Percentiles rank a stretch among this genome's conserved stretches.
phyloP scores from a whole-genome alignment of 805 yeast species.

The Danielozyma ontarioensis region DNA sequence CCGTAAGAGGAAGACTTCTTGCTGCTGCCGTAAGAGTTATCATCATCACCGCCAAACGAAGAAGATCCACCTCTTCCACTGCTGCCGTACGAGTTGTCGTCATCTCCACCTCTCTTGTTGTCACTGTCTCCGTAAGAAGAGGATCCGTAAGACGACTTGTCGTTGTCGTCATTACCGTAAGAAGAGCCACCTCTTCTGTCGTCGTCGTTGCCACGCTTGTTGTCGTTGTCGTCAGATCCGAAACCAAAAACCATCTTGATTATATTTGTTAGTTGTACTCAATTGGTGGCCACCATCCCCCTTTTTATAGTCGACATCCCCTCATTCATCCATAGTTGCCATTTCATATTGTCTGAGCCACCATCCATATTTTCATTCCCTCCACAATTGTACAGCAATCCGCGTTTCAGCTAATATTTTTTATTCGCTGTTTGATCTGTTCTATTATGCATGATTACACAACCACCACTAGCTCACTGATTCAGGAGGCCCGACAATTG shows the following conservation, averaged over 20 bases:
- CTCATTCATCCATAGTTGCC: not conserved
- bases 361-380: too few species aligned
- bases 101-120: slow-evolving; percentile 6
- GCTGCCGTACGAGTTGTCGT: slow-evolving; percentile 24
- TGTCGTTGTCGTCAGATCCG: slow-evolving; percentile 20
- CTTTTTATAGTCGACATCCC: not conserved
- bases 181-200: slow-evolving; percentile 9
- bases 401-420: not conserved
- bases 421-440: too few species aligned
- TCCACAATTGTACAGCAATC: not conserved
- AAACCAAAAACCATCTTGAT: slow-evolving; percentile 30
- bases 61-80: slow-evolving; percentile 10
- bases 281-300: not conserved
- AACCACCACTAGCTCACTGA: too few species aligned
- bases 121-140: slow-evolving; percentile 4
- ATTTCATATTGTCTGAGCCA: not conserved
- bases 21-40: slow-evolving; percentile 16
- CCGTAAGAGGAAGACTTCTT: slow-evolving; percentile 10
- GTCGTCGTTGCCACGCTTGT: slow-evolving; percentile 10
- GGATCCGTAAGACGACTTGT: slow-evolving; percentile 9
- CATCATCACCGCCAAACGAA: slow-evolving; percentile 8
- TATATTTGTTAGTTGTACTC: not conserved
- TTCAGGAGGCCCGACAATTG: too few species aligned
- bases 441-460: too few species aligned
- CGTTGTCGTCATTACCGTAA: slow-evolving; percentile 4